phyloP scores from a whole-genome alignment of 2,329 filamentous ascomycete genomes.

The Cladosporium sphaerospermum region DNA sequence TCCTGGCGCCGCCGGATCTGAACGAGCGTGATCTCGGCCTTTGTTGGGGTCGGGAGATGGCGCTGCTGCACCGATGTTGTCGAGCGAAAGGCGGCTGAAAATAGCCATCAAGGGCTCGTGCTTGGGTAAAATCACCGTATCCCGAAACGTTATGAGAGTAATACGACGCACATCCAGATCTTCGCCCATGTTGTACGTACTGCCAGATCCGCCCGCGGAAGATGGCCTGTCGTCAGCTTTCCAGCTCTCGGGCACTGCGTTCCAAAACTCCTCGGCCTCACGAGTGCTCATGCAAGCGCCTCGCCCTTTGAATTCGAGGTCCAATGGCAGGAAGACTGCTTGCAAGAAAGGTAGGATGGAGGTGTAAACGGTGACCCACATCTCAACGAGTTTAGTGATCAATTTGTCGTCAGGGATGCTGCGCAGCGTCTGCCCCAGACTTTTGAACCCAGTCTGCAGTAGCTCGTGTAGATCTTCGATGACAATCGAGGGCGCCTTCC shows the following conservation, averaged over 20 bases:
- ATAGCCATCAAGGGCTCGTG: slow-evolving; percentile 85
- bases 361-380: slow-evolving; percentile 91
- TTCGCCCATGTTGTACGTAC: slow-evolving; percentile 44
- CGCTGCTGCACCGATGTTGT: slow-evolving; percentile 54
- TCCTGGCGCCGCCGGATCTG: slow-evolving; percentile 27
- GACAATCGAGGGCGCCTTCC: slow-evolving; percentile 62
- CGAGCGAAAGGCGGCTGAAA: slow-evolving; percentile 82
- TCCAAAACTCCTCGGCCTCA: slow-evolving; percentile 88
- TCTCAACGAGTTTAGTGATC: slow-evolving; percentile 83
- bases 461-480: slow-evolving; percentile 72
- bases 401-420: slow-evolving; percentile 76
- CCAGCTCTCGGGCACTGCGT: slow-evolving; percentile 51
- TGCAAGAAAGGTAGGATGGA: slow-evolving; percentile 89
- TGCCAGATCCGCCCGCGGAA: slow-evolving; percentile 33
- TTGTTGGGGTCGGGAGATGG: slow-evolving; percentile 27
- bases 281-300: slow-evolving; percentile 71
- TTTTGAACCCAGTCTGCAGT: slow-evolving; percentile 73
- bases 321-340: slow-evolving; percentile 86
- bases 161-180: slow-evolving; percentile 82
- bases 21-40: slow-evolving; percentile 24
- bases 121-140: slow-evolving; percentile 79
- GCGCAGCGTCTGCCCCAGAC: slow-evolving; percentile 75
- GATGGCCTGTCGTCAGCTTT: slow-evolving; percentile 38
- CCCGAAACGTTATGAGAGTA: slow-evolving; percentile 80
- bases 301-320: slow-evolving; percentile 83